Conservation (phyloP, 2,329 filamentous ascomycete species). For the Penicillium sp. region DNA sequence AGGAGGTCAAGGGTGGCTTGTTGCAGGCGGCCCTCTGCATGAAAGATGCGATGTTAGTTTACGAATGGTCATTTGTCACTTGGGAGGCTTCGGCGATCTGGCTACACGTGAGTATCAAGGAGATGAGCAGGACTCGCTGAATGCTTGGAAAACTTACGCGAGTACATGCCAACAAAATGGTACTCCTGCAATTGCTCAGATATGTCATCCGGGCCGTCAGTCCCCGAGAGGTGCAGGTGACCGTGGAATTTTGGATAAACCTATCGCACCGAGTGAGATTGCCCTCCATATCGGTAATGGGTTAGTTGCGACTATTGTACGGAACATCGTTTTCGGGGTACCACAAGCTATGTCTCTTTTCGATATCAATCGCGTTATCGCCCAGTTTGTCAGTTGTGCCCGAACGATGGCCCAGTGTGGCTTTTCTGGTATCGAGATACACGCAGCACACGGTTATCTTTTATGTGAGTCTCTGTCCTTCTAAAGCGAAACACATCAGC, state of each 20-base stretch:
- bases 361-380: constrained; percentile 55
- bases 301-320: constrained; percentile 34
- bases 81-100: background rate
- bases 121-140: constrained; percentile 2
- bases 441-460: constrained; percentile 51
- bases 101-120: background rate
- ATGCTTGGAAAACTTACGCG: constrained; percentile 6
- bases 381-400: constrained; percentile 53
- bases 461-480: constrained; percentile 29
- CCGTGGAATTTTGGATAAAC: constrained; percentile 23
- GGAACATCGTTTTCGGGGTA: constrained; percentile 39
- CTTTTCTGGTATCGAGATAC: constrained; percentile 37
- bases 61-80: background rate
- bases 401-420: constrained; percentile 41
- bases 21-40: too few species aligned
- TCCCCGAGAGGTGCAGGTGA: constrained; percentile 34
- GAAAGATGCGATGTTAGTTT: too few species aligned
- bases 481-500: constrained; percentile 30
- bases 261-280: constrained; percentile 24
- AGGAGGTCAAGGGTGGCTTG: too few species aligned
- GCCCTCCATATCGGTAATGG: constrained; percentile 33
- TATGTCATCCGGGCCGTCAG: constrained; percentile 43
- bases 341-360: constrained; percentile 54
- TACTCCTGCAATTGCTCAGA: constrained; percentile 39
- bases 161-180: constrained; percentile 24